Evolutionary conservation across 2,329 filamentous ascomycete species (phyloP).

Genomic region (Trichoderma atroviride): DNA sequence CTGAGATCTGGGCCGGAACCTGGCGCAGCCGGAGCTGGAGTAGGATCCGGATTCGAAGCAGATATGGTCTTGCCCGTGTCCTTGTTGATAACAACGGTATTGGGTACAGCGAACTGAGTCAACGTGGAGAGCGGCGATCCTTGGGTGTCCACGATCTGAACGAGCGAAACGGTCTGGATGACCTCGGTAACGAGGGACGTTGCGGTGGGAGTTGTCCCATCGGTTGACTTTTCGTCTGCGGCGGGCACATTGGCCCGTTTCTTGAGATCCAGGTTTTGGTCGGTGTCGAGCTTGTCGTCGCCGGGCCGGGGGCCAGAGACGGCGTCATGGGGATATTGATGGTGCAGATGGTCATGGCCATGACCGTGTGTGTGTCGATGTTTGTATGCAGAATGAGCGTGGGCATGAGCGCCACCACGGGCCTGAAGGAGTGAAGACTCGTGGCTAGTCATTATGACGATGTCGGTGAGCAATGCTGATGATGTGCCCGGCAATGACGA

Average conservation of each 20-base stretch:
- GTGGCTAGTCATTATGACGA: constrained; percentile 41
- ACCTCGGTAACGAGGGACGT: constrained; percentile 47
- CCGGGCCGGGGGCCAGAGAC: constrained; percentile 32
- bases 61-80: constrained; percentile 43
- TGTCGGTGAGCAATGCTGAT: constrained; percentile 33
- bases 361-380: constrained; percentile 27
- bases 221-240: constrained; percentile 26
- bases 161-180: constrained; percentile 58
- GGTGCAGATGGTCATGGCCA: constrained; percentile 32
- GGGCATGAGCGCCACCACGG: constrained; percentile 33
- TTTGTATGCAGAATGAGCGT: constrained; percentile 32
- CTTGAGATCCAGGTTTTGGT: background rate
- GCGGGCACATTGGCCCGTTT: constrained; percentile 29
- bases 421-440: constrained; percentile 46
- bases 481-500: constrained; percentile 25
- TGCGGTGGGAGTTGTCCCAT: constrained; percentile 10
- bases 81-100: constrained; percentile 44
- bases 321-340: constrained; percentile 31
- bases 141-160: constrained; percentile 54
- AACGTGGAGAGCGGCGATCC: constrained; percentile 50
- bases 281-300: constrained; percentile 27
- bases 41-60: constrained; percentile 36
- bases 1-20: constrained; percentile 15
- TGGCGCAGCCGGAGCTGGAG: constrained; percentile 9
- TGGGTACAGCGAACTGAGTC: constrained; percentile 46